Evolutionary conservation across 1,284 basidiomycete genomes (phyloP).

Genomic region (Puccinia horiana): DNA sequence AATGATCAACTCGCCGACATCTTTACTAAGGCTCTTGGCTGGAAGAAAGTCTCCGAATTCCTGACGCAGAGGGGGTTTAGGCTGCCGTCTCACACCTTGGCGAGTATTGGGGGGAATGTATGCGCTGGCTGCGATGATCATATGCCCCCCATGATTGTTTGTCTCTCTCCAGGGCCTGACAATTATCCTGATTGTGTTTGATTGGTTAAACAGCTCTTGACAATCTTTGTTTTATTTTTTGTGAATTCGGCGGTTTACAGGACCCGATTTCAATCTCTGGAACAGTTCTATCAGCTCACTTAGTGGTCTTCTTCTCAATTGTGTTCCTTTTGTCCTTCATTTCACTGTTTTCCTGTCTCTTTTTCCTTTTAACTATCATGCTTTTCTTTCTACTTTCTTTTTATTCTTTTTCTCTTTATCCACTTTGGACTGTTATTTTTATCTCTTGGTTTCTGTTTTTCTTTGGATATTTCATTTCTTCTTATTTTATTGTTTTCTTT

Average conservation of each 20-base stretch:
- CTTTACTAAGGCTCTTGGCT: conserved; percentile 10
- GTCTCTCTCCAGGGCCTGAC: too few relatives aligned
- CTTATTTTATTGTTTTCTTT: neutral
- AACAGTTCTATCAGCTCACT: too few relatives aligned
- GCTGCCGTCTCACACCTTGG: neutral
- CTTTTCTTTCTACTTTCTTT: neutral
- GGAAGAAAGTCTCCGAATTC: neutral
- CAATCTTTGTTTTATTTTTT: neutral
- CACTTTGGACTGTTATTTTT: neutral
- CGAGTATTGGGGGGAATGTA: too few relatives aligned
- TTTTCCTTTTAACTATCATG: too few relatives aligned
- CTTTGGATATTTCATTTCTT: neutral
- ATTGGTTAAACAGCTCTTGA: too few relatives aligned
- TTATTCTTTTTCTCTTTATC: neutral
- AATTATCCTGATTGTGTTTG: too few relatives aligned
- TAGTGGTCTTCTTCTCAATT: neutral
- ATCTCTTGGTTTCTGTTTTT: neutral
- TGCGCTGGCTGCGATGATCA: too few relatives aligned
- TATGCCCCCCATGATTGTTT: too few relatives aligned
- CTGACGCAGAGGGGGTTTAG: neutral
- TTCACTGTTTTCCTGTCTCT: neutral
- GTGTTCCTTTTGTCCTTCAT: neutral
- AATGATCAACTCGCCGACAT: conserved; percentile 9
- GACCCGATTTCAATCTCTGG: too few relatives aligned
- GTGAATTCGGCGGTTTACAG: too few relatives aligned